Evolutionary conservation across 1,139 yeast species (phyloP).

Genomic region (Taphrina flavorubra): DNA sequence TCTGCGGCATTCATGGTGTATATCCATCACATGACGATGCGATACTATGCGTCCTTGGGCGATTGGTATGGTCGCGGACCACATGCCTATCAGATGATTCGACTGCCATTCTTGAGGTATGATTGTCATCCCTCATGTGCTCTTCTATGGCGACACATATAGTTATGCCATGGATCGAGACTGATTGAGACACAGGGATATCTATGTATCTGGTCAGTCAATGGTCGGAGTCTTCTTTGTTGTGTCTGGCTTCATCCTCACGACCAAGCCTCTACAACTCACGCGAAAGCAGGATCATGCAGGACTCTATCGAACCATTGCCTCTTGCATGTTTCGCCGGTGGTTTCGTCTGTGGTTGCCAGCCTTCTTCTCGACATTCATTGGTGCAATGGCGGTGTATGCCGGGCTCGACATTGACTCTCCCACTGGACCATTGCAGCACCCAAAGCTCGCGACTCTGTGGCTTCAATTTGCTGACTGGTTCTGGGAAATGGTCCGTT

Average conservation of each 20-base stretch:
- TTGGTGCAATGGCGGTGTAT: slow-evolving; percentile 8
- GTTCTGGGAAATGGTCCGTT: slow-evolving; percentile 5
- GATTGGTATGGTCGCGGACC: slow-evolving; percentile 16
- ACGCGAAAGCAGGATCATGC: slow-evolving; percentile 5
- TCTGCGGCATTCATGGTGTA: slow-evolving; percentile 33
- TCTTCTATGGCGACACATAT: too few species aligned
- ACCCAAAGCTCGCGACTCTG: neutral
- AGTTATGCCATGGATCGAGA: neutral
- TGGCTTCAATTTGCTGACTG: slow-evolving; percentile 1
- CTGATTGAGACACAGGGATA: neutral
- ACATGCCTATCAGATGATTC: slow-evolving; percentile 1
- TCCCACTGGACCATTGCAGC: slow-evolving; percentile 6
- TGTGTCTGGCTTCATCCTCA: slow-evolving; percentile 19
- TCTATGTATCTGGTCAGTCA: slow-evolving; percentile 25
- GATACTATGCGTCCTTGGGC: slow-evolving; percentile 5
- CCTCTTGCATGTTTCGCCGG: slow-evolving; percentile 15
- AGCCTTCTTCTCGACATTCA: slow-evolving; percentile 13
- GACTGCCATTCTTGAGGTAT: slow-evolving; percentile 17
- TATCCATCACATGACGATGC: slow-evolving; percentile 26
- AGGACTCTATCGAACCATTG: slow-evolving; percentile 10
- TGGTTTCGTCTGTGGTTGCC: slow-evolving; percentile 21
- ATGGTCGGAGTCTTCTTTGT: slow-evolving; percentile 36
- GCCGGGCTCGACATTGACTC: neutral
- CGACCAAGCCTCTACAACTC: slow-evolving; percentile 18
- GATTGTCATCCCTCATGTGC: neutral